Evolutionary conservation across 495 filamentous ascomycete species (phyloP), one percentile per base, ranked within the genome.

Genomic region (Aspergillus diversus): DNA sequence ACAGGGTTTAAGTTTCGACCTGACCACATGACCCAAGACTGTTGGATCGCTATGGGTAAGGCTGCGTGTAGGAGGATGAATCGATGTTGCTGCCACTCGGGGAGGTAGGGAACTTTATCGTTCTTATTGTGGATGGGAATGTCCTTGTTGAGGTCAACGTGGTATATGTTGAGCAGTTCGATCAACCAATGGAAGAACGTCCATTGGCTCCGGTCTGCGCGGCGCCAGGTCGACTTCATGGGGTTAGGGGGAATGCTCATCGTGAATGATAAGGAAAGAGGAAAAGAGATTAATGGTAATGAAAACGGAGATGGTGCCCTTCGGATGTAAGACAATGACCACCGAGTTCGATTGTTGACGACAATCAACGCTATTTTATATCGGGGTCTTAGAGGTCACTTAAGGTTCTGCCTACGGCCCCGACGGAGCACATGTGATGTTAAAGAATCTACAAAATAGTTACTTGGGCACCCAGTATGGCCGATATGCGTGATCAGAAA

Each of bases 161-260:
- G 71, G 46, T 75, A 67, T 50, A 73, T 69, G 42, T 67, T 68
- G 8, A 73, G 63, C 11, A 66, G 27, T 37, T 76, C 69, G 35
- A 67, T 58, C 33, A 73, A 64, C 66, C 70, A 75, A 60, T 76
- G 74, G 11, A 59, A 57, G 12, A 68, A n/a, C 6, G 59, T 70
- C 74, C 74, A 76, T 48, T 73, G 60, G 49, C 55, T 34, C 33
- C 52, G 57, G 48, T 72, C 71, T 16, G 59, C 55, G 5, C 33
- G 46, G 5, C 71, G 74, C 74, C 74, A 76, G 11, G 74, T 75
- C 33, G 74, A 76, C 66, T 76, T 76, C 71, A 76, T 76, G 48
- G 72, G 73, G 62, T 75, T 27, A 27, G 21, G 21, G 2, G 21
- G 21, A 27, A 27, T 2, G 2, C 21, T 27, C 21, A 27, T 27